phyloP scores from a whole-genome alignment of 2,329 filamentous ascomycete species.

The Colletotrichum spaethianum region DNA sequence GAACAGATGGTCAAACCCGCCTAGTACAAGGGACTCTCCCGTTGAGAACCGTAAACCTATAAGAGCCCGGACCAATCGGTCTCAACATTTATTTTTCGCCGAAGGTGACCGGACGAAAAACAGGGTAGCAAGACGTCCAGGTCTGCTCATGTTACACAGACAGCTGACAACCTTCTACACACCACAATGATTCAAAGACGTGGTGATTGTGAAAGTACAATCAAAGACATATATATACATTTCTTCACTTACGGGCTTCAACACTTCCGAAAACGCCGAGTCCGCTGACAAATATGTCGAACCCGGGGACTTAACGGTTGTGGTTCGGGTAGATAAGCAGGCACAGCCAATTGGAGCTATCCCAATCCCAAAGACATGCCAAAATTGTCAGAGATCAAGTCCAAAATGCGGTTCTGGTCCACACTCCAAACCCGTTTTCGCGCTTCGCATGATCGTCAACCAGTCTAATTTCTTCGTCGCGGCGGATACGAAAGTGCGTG shows the following conservation, averaged over 20 bases:
- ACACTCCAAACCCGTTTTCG: background rate
- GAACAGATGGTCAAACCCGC: no score
- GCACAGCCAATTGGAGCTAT: background rate
- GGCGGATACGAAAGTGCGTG: background rate
- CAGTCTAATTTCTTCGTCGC: background rate
- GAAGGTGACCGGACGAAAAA: no score
- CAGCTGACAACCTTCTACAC: no score
- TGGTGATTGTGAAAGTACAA: background rate
- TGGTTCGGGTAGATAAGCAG: background rate
- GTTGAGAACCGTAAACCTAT: no score
- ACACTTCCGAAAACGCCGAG: background rate
- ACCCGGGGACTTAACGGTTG: background rate
- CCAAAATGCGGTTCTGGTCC: background rate
- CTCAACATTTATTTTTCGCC: no score
- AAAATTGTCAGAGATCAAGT: background rate
- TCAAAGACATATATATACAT: background rate
- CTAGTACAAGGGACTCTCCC: no score
- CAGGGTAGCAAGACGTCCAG: no score
- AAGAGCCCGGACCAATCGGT: no score
- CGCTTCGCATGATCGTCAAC: background rate
- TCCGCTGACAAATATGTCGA: slow-evolving; percentile 3
- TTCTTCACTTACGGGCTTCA: background rate
- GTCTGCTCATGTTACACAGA: no score
- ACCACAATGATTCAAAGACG: no score
- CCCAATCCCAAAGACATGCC: background rate